Evolutionary conservation across 208 protist genomes (phyloP).

Genomic region (Trypanosoma melophagium): DNA sequence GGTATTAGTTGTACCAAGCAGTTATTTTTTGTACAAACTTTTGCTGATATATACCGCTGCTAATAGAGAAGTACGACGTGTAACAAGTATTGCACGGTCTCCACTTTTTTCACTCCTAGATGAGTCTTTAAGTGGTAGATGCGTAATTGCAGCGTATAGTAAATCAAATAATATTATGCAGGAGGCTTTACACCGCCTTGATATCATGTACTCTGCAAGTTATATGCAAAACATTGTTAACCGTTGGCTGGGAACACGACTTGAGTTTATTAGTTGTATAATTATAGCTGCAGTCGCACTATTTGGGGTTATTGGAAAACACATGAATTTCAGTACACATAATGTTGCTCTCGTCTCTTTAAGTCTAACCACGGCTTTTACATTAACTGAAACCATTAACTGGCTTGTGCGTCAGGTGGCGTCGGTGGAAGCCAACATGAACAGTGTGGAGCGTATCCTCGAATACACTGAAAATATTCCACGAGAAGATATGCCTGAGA

Average conservation of each 20-base stretch:
- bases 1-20: no score
- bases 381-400: no score
- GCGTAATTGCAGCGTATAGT: conserved; percentile 86
- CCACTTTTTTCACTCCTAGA: conserved; percentile 81
- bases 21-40: no score
- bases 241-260: conserved; percentile 82
- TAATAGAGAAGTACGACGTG: conserved; percentile 82
- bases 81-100: conserved; percentile 68
- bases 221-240: conserved; percentile 48
- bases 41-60: conserved; percentile 60
- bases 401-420: conserved; percentile 28
- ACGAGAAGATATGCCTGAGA: conserved; percentile 39
- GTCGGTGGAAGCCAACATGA: conserved; percentile 68
- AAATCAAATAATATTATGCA: conserved; percentile 44
- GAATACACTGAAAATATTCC: conserved; percentile 58
- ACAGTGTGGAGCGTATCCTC: conserved; percentile 68
- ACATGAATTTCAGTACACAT: conserved; percentile 21
- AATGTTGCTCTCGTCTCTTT: conserved; percentile 48
- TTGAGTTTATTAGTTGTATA: conserved; percentile 83
- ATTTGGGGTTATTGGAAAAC: conserved; percentile 47
- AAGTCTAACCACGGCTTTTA: conserved; percentile 41
- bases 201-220: conserved; percentile 46
- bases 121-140: conserved; percentile 86
- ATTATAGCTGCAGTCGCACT: conserved; percentile 42
- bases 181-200: conserved; percentile 57